Evolutionary conservation across 169 alveolate genomes (phyloP).

Genomic region (Eimeria sp.): DNA sequence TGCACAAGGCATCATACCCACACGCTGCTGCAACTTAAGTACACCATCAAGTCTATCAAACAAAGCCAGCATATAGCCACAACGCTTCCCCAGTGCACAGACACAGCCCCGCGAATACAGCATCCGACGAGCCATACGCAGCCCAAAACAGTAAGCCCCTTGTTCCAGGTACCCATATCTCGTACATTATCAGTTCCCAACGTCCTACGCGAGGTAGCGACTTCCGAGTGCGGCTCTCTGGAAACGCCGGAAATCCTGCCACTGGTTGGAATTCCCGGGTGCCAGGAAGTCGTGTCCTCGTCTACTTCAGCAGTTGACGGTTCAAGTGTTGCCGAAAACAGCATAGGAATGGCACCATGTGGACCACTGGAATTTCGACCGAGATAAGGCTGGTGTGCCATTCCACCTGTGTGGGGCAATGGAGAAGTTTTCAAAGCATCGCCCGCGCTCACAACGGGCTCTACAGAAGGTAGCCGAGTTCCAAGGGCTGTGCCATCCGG

Average conservation of each 20-base stretch:
- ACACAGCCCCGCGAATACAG: background rate
- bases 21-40: background rate
- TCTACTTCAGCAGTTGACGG: conserved; percentile 3
- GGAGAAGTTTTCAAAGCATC: background rate
- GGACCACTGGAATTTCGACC: background rate
- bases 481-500: conserved; percentile 12
- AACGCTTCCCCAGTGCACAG: background rate
- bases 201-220: background rate
- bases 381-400: background rate
- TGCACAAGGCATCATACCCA: background rate
- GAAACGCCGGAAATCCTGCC: background rate
- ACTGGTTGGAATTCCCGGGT: background rate
- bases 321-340: conserved; percentile 38
- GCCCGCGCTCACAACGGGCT: background rate
- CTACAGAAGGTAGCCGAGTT: conserved; percentile 3
- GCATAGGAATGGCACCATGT: background rate
- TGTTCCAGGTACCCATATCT: background rate
- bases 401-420: background rate
- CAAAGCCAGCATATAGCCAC: background rate
- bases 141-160: background rate
- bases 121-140: background rate
- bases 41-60: background rate
- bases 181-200: conserved; percentile 34
- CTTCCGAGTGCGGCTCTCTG: background rate
- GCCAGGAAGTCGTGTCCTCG: conserved; percentile 7